A percentile compares a stretch with the other conserved stretches of the same genome.
Conservation (phyloP, 2,329 filamentous ascomycete species). For the Fusarium sp. region DNA sequence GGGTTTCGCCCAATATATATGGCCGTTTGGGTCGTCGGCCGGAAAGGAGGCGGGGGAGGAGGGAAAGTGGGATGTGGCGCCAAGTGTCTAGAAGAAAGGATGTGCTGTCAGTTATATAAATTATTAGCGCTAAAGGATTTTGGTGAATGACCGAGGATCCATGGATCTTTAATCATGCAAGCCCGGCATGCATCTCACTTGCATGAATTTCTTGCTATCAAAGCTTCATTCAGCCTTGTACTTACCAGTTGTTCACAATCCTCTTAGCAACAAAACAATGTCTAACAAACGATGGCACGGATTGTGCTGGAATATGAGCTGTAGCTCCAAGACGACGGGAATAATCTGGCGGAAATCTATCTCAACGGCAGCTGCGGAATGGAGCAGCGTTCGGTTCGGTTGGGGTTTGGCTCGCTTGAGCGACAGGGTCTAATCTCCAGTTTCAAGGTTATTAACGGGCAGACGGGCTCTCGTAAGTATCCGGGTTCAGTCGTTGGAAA, state of each 20-base stretch:
- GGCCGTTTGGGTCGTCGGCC: slow-evolving; percentile 37
- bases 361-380: no score
- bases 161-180: slow-evolving; percentile 23
- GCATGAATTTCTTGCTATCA: slow-evolving; percentile 17
- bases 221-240: slow-evolving; percentile 20
- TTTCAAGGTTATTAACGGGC: no score
- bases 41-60: slow-evolving; percentile 45
- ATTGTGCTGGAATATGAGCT: no score
- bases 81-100: slow-evolving; percentile 37
- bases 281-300: slow-evolving; percentile 1
- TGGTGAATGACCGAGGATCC: slow-evolving; percentile 17
- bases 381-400: no score
- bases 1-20: slow-evolving; percentile 17
- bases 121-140: slow-evolving; percentile 30
- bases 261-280: background rate
- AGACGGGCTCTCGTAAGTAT: no score
- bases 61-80: slow-evolving; percentile 41
- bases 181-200: background rate
- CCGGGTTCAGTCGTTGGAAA: background rate
- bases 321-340: no score
- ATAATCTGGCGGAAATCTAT: no score
- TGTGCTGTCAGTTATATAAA: slow-evolving; percentile 38
- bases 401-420: no score
- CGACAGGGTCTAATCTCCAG: no score
- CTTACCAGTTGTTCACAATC: slow-evolving; percentile 10